Percentiles rank a stretch among this genome's conserved stretches.
These are phyloP conservation scores for Pseudonitzschia multiseries DNA, from an alignment of 108 stramenopile species.

Conservation along the genomic window DNA sequence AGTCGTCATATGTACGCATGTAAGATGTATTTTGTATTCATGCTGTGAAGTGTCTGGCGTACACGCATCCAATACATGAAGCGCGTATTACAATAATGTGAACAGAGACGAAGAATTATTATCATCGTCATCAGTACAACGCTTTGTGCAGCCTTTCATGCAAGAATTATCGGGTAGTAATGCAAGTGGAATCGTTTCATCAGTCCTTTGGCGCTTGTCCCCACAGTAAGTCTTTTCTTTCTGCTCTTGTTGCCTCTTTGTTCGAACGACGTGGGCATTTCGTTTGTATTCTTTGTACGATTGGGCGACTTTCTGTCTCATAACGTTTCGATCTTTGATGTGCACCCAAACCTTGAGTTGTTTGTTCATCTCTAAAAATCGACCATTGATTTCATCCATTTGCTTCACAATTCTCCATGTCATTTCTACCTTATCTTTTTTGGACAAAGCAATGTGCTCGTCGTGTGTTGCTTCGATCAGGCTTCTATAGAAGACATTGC, in stretches of 20 bases:
- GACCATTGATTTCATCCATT: background rate
- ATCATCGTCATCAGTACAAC: no score
- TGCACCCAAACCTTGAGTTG: background rate
- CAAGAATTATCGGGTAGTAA: no score
- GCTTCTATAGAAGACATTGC: background rate
- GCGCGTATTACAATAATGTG: no score
- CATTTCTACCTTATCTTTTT: background rate
- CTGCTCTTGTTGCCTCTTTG: background rate
- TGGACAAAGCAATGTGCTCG: background rate
- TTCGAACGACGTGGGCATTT: background rate
- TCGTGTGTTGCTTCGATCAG: conserved; percentile 5
- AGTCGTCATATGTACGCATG: no score
- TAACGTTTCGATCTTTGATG: background rate
- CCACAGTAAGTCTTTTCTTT: background rate
- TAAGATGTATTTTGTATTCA: no score
- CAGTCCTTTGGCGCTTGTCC: background rate
- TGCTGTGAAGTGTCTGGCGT: no score
- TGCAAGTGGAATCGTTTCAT: background rate
- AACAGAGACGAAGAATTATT: no score
- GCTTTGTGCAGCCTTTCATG: no score
- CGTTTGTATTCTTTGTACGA: conserved; percentile 10
- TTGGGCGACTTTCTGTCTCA: conserved; percentile 2
- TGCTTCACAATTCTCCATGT: background rate
- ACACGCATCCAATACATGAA: no score
- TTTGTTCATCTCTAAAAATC: conserved; percentile 3